Evolutionary conservation across 2,329 filamentous ascomycete species (phyloP).

Genomic region (Ophiostoma triangulosporum): DNA sequence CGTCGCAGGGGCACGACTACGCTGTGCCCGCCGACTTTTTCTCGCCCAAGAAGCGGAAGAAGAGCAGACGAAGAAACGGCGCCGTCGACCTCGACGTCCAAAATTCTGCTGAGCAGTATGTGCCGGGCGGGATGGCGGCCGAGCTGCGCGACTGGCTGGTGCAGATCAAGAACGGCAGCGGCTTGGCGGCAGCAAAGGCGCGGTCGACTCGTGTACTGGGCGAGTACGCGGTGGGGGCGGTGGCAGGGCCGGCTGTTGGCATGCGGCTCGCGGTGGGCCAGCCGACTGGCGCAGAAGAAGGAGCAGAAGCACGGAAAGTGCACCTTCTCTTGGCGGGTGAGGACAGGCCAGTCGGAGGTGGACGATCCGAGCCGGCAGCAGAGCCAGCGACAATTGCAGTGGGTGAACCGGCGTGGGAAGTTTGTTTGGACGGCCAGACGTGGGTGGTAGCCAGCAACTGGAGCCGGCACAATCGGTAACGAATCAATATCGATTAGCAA

Average conservation of each 20-base stretch:
- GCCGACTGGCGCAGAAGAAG: too few relatives aligned
- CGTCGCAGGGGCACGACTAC: too few relatives aligned
- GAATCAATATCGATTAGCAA: too few relatives aligned
- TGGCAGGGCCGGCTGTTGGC: not conserved
- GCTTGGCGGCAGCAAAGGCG: slow-evolving; percentile 5
- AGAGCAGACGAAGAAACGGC: not conserved
- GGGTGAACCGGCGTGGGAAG: slow-evolving; percentile 15
- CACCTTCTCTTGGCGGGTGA: slow-evolving; percentile 17
- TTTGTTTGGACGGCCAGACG: slow-evolving; percentile 10
- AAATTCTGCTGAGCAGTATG: slow-evolving; percentile 16
- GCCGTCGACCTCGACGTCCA: too few relatives aligned
- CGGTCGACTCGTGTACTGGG: not conserved
- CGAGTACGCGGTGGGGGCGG: not conserved
- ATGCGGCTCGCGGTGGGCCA: not conserved
- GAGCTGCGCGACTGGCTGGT: slow-evolving; percentile 32
- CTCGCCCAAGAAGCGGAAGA: slow-evolving; percentile 14
- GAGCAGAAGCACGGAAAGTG: too few relatives aligned
- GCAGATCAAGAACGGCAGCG: slow-evolving; percentile 24
- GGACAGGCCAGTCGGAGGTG: slow-evolving; percentile 3
- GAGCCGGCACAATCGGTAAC: not conserved
- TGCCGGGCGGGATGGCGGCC: slow-evolving; percentile 28
- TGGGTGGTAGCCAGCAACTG: slow-evolving; percentile 16
- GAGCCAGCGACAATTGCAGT: slow-evolving; percentile 17
- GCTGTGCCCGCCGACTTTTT: slow-evolving; percentile 11
- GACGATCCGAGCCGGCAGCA: not conserved